These are phyloP conservation scores for Carex sylvatica DNA, from an alignment of 202 grass and related monocot species.

Conservation along the genomic window DNA sequence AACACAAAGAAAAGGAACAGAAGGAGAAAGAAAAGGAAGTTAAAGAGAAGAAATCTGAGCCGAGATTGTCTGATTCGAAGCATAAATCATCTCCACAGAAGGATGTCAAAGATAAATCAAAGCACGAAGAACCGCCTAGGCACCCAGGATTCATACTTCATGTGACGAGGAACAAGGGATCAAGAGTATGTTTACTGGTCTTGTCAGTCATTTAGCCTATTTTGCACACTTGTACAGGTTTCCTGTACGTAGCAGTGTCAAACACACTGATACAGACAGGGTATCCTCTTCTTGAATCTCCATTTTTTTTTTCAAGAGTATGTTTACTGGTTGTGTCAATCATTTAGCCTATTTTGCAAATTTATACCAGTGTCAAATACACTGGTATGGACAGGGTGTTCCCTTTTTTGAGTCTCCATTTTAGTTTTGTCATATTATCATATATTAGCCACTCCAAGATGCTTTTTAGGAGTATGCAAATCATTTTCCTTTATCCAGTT, in stretches of 20 bases:
- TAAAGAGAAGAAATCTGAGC: constrained; percentile 28
- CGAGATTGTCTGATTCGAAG: constrained; percentile 33
- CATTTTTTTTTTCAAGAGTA: constrained; percentile 52
- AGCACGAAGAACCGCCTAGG: constrained; percentile 66
- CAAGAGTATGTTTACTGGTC: constrained; percentile 57
- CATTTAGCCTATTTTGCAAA: constrained; percentile 4
- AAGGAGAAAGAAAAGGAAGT: constrained; percentile 50
- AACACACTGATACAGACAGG: background rate
- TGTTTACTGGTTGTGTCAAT: constrained; percentile 20
- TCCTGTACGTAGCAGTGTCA: background rate
- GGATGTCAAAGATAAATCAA: constrained; percentile 64
- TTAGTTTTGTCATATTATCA: background rate
- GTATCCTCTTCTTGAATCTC: background rate
- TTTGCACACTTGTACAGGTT: background rate
- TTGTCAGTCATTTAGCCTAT: constrained; percentile 15
- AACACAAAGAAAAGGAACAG: constrained; percentile 18
- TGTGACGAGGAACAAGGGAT: constrained; percentile 63
- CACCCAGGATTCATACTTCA: constrained; percentile 91
- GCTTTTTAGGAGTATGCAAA: background rate
- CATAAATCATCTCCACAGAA: constrained; percentile 36
- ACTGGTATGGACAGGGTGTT: background rate
- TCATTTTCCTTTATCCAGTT: background rate
- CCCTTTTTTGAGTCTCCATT: background rate
- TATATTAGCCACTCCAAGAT: background rate
- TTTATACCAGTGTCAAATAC: background rate